Conservation (phyloP, 1,284 basidiomycete genomes). For the Marasmius tenuissimus region DNA sequence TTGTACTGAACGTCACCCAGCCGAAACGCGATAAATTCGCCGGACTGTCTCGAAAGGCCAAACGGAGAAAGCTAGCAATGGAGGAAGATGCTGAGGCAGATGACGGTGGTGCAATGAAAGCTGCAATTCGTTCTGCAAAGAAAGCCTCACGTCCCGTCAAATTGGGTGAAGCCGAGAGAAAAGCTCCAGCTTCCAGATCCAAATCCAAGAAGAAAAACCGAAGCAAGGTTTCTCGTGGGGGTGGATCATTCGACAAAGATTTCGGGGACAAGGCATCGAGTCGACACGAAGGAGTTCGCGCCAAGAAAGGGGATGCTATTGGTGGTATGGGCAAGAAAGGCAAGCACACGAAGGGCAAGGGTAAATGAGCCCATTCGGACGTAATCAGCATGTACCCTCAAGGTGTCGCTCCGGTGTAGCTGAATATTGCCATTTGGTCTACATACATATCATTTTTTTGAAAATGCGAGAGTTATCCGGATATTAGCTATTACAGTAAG, state of each 20-base stretch:
- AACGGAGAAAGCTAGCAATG: conserved; percentile 82
- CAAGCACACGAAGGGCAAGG: conserved; percentile 6
- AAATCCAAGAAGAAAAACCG: conserved; percentile 21
- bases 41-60: conserved; percentile 81
- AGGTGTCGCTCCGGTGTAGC: no score
- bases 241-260: conserved; percentile 42
- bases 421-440: neutral
- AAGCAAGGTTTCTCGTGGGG: conserved; percentile 20
- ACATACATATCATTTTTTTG: neutral
- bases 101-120: conserved; percentile 56
- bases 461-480: neutral
- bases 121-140: conserved; percentile 85
- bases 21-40: conserved; percentile 83
- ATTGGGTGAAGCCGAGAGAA: conserved; percentile 31
- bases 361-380: neutral
- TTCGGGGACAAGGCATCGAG: conserved; percentile 31
- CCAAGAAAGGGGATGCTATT: conserved; percentile 48
- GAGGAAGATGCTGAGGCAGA: conserved; percentile 73
- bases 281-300: conserved; percentile 41
- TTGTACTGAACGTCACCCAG: conserved; percentile 33
- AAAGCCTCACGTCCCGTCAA: conserved; percentile 63
- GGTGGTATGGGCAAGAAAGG: conserved; percentile 53
- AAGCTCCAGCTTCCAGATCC: conserved; percentile 16
- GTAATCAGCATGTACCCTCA: no score
- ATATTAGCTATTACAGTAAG: neutral